phyloP scores from a whole-genome alignment of 768 basidiomycete species.

The Pleurotus eryngii region DNA sequence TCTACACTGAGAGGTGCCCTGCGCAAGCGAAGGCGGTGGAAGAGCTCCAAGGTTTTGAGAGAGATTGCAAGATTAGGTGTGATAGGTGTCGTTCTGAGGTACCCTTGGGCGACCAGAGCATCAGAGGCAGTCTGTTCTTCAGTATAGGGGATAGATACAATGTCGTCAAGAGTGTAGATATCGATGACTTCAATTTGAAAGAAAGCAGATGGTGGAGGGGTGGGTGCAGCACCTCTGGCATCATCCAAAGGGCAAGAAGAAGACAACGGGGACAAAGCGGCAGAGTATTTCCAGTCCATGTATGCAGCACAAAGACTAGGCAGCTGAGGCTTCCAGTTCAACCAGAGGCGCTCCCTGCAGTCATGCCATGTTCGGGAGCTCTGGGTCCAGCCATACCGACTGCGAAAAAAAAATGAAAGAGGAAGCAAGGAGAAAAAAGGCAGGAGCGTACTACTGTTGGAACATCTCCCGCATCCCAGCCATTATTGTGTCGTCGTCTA shows the following conservation, averaged over 20 bases:
- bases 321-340: too few species aligned
- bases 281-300: too few species aligned
- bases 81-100: constrained; percentile 14
- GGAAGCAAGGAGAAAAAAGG: too few species aligned
- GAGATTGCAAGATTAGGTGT: constrained; percentile 16
- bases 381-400: too few species aligned
- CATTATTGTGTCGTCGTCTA: too few species aligned
- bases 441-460: background rate
- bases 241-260: too few species aligned
- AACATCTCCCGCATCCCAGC: background rate
- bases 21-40: constrained; percentile 12
- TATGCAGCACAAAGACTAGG: too few species aligned
- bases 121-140: background rate
- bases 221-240: too few species aligned
- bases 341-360: too few species aligned
- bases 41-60: constrained; percentile 19
- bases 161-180: constrained; percentile 11
- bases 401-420: too few species aligned
- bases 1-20: constrained; percentile 25
- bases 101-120: background rate
- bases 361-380: too few species aligned
- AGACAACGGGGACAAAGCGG: too few species aligned
- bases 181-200: constrained; percentile 14
- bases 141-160: constrained; percentile 4
- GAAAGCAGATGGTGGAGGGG: background rate